These are phyloP conservation scores for Hymenoscyphus repandus DNA, from an alignment of 2,329 filamentous ascomycete species.

Conservation along the genomic window DNA sequence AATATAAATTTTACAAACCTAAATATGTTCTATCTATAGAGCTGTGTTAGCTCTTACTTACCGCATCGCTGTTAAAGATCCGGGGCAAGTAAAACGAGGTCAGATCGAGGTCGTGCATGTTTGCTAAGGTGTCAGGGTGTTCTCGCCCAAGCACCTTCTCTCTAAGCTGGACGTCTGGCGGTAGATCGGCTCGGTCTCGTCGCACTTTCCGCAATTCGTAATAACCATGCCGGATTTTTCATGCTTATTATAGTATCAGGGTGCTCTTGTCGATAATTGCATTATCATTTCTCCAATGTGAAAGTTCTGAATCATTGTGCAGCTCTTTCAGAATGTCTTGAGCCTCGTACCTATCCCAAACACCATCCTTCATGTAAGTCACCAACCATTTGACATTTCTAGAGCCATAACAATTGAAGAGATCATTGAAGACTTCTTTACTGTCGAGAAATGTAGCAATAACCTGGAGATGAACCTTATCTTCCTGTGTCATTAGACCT, in stretches of 20 bases:
- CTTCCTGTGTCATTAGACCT: background rate
- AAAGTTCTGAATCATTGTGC: conserved; percentile 13
- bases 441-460: conserved; percentile 19
- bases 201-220: background rate
- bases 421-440: conserved; percentile 16
- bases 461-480: conserved; percentile 12
- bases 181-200: conserved; percentile 1
- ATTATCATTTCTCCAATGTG: background rate
- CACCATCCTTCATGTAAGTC: background rate
- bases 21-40: background rate
- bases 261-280: background rate
- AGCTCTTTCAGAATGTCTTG: conserved; percentile 15
- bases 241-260: background rate
- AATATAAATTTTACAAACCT: background rate
- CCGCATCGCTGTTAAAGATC: background rate
- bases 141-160: background rate
- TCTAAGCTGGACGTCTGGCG: background rate
- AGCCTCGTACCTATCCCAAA: conserved; percentile 15
- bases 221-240: background rate
- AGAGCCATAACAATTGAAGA: conserved; percentile 7
- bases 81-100: no score
- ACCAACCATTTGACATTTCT: background rate
- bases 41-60: background rate
- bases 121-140: conserved; percentile 2
- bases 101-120: conserved; percentile 4